phyloP scores from a whole-genome alignment of 768 basidiomycete genomes.

The Boletus coccyginus region DNA sequence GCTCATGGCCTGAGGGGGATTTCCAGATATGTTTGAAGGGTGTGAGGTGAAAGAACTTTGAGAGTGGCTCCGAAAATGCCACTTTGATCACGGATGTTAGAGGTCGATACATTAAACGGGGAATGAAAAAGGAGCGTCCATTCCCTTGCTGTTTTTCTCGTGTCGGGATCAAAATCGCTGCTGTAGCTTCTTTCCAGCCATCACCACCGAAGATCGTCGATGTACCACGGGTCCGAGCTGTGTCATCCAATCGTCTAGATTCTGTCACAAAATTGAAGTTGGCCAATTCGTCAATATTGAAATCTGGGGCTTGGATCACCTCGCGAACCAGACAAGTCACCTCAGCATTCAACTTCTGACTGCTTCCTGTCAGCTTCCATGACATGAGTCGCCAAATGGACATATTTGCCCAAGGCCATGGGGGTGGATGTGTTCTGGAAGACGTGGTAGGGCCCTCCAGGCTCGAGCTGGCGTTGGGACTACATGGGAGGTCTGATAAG shows the following conservation, averaged over 20 bases:
- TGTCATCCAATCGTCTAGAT: neutral
- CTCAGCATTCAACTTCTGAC: slow-evolving; percentile 1
- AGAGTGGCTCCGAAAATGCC: neutral
- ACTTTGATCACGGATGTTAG: neutral
- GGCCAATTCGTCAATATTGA: too few relatives aligned
- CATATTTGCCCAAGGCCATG: slow-evolving; percentile 18
- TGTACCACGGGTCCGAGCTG: neutral
- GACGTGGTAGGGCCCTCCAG: too few relatives aligned
- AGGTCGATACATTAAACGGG: neutral
- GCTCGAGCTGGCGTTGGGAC: neutral
- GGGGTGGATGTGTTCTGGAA: neutral
- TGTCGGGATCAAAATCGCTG: neutral
- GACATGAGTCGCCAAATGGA: slow-evolving; percentile 4
- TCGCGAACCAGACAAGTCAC: neutral
- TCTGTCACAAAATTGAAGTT: neutral
- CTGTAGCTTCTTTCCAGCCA: neutral
- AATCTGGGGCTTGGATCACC: neutral
- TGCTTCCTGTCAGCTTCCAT: slow-evolving; percentile 5
- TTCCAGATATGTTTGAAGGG: neutral
- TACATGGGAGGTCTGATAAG: neutral
- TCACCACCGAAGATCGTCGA: neutral
- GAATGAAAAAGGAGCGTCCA: neutral
- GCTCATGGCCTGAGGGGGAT: neutral
- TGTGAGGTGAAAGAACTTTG: neutral
- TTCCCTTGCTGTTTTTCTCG: neutral